Base-by-base conservation (phyloP, 2,329 filamentous ascomycete species). In the Fusarium circinatum region DNA sequence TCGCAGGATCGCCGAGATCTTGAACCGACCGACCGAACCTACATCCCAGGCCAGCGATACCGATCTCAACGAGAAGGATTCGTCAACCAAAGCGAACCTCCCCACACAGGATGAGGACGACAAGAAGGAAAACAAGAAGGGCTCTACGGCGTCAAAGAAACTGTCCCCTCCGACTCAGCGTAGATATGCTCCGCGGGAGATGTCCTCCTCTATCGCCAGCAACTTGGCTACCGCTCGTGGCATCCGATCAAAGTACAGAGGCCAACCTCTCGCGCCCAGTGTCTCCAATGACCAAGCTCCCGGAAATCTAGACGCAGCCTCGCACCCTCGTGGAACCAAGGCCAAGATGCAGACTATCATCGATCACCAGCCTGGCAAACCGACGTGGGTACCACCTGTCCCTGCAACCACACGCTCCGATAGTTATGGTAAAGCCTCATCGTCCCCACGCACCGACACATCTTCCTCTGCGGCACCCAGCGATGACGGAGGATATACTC, bases 201-300 rank as follows among this genome's bases (percentile, higher is more conserved):
- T 92, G 66, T 90, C 92, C 6, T 94, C 94, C 2, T 97, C 94
- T 3, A 97, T 98, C 70, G 94, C 94, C 32, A 97, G 90, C 83
- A 97, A 97, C 78, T 85, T 98, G 48, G 95, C 95, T 20, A 94
- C 94, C 20, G 94, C 94, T 38, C 89, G 95, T 73, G 95, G 95
- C 24, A 97, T 97, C 75, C 87, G 88, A 28, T 87, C 88, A 62
- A 88, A 87, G 68, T 88, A 90, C 67, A 87, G 91, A 69, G 88
- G 90, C 30, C 91, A 92, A 69, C 92, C 92, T 6, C 88, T 91
- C 17, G 92, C 90, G 9, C 92, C 93, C 2, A 92, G 93, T 63
- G 84, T 95, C 26, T 94, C 93, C 47, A 91, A 90, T 68, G 90
- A 95, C 69, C 92, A 94, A 80, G 88, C 91, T 0, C 91, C 93